These are phyloP conservation scores for Fagopyrum tataricum DNA, from an alignment of 148 eudicot species.

Conservation along the genomic window DNA sequence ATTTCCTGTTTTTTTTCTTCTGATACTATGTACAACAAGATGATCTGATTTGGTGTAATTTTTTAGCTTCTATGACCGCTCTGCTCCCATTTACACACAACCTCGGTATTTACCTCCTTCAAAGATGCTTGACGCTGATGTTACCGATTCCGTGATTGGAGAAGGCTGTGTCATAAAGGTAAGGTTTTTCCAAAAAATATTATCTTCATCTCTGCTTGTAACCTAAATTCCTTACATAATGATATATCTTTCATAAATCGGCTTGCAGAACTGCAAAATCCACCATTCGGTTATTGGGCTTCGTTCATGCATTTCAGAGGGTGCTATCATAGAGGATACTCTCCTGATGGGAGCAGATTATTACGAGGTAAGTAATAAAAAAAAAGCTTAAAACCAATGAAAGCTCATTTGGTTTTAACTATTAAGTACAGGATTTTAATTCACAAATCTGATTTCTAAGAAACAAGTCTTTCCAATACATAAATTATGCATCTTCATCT, in stretches of 20 bases:
- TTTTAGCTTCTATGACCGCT: slow-evolving; percentile 91
- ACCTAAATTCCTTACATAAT: not conserved
- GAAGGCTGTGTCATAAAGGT: slow-evolving; percentile 99
- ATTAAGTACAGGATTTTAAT: too few relatives aligned
- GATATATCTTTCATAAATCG: not conserved
- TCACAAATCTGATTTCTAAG: not conserved
- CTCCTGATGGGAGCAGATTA: slow-evolving; percentile 98
- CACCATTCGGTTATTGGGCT: slow-evolving; percentile 94
- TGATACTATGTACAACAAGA: not conserved
- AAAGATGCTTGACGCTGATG: slow-evolving; percentile 97
- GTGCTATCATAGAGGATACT: slow-evolving; percentile 87
- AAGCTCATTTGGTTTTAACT: too few relatives aligned
- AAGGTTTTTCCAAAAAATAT: not conserved
- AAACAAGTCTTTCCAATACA: too few relatives aligned
- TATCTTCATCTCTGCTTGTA: not conserved
- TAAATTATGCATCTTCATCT: too few relatives aligned
- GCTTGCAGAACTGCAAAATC: slow-evolving; percentile 83
- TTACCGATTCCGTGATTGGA: slow-evolving; percentile 93
- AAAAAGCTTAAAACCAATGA: too few relatives aligned
- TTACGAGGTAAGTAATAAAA: slow-evolving; percentile 54
- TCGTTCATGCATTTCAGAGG: slow-evolving; percentile 91
- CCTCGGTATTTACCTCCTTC: slow-evolving; percentile 99
- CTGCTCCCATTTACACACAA: slow-evolving; percentile 94
- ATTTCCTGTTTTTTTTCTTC: not conserved
- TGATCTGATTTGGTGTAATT: slow-evolving; percentile 10